These are phyloP conservation scores for Phytopythium boreale DNA, from an alignment of 352 stramenopile genomes.

Conservation along the genomic window DNA sequence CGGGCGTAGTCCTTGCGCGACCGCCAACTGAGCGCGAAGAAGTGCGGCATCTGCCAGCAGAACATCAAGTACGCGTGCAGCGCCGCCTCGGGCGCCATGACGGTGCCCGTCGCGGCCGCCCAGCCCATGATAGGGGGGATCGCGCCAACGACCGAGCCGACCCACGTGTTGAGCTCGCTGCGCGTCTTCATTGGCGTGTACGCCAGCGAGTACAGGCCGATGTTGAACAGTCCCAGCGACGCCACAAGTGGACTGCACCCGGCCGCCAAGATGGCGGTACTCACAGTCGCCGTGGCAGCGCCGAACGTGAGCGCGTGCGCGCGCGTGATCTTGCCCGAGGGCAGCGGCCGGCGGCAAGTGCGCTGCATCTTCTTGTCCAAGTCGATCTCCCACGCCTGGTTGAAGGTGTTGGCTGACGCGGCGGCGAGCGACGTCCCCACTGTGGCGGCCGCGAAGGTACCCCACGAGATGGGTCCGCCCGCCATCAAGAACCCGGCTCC, in stretches of 20 bases:
- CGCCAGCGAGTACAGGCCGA: conserved; percentile 97
- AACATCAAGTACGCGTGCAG: conserved; percentile 91
- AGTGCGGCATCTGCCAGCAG: conserved; percentile 99
- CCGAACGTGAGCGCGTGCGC: conserved; percentile 84
- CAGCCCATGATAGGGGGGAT: conserved; percentile 99
- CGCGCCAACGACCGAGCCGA: conserved; percentile 97
- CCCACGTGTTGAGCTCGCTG: conserved; percentile 98
- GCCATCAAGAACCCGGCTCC: conserved; percentile 95
- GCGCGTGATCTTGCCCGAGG: conserved; percentile 79
- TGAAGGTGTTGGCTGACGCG: conserved; percentile 95
- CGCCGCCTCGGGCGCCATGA: conserved; percentile 67
- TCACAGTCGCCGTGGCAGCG: conserved; percentile 81
- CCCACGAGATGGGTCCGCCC: conserved; percentile 89
- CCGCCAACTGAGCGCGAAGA: conserved; percentile 98
- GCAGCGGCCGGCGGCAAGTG: conserved; percentile 93
- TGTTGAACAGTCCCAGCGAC: conserved; percentile 95
- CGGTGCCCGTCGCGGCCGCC: conserved; percentile 91
- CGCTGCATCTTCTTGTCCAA: conserved; percentile 97
- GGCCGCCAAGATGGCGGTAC: conserved; percentile 86
- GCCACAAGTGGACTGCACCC: conserved; percentile 95
- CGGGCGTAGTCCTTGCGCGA: conserved; percentile 90
- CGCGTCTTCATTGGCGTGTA: conserved; percentile 99
- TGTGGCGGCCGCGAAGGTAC: conserved; percentile 86
- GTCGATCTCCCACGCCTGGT: conserved; percentile 97
- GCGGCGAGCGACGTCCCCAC: conserved; percentile 95